A percentile compares a stretch with the other conserved stretches of the same genome.
phyloP scores from a whole-genome alignment of 78 protist genomes.

The Pigoraptor vietnamica region DNA sequence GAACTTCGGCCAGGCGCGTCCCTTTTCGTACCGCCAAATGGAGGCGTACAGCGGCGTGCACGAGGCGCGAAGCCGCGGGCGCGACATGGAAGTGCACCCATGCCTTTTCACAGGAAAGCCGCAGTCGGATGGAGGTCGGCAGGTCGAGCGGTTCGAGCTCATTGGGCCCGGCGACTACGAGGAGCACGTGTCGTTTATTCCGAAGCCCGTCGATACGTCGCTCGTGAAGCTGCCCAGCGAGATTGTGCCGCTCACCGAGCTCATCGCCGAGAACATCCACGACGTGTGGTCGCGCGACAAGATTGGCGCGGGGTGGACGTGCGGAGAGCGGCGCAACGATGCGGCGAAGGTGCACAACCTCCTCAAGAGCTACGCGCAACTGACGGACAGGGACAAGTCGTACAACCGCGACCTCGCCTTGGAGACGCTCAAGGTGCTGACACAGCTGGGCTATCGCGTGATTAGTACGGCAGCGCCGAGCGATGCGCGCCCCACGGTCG shows the following conservation, averaged over 20 bases:
- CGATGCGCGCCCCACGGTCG: not conserved
- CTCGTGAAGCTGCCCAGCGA: not conserved
- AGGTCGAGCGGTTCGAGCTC: not conserved
- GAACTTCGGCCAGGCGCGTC: not conserved
- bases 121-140: not conserved
- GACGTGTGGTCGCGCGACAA: not conserved
- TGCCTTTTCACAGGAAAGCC: not conserved
- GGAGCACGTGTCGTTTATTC: not conserved
- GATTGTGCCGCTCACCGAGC: not conserved
- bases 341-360: not conserved
- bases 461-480: not conserved
- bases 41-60: not conserved
- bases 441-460: not conserved
- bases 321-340: not conserved
- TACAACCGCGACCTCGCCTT: not conserved
- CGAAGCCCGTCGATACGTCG: not conserved
- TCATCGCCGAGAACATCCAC: constrained; percentile 8
- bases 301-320: not conserved
- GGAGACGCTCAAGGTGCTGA: not conserved
- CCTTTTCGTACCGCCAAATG: not conserved
- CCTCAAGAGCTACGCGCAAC: not conserved
- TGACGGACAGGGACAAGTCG: not conserved
- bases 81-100: not conserved
- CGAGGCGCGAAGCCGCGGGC: not conserved
- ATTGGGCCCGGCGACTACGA: not conserved